phyloP scores from a whole-genome alignment of 805 yeast genomes.

The Tetrapisispora taiwanensis region DNA sequence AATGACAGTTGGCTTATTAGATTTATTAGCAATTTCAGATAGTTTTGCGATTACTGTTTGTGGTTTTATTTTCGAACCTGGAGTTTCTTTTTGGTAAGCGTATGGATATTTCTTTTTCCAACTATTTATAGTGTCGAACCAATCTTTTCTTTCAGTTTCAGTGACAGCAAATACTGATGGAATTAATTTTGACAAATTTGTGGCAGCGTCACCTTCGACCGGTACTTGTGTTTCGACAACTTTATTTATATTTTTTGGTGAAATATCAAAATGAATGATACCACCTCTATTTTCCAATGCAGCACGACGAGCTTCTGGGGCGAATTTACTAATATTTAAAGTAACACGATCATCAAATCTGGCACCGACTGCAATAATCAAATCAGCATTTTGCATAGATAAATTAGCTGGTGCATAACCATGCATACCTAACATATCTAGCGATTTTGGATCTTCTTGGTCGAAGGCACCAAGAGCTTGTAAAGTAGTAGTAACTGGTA shows the following conservation, averaged over 20 bases:
- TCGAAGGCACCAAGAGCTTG: constrained; percentile 94
- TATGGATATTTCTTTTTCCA: constrained; percentile 90
- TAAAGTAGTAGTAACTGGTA: constrained; percentile 92
- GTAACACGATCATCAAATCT: constrained; percentile 99
- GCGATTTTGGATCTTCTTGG: constrained; percentile 79
- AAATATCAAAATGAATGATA: constrained; percentile 89
- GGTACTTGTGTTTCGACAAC: constrained; percentile 95
- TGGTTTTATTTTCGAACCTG: constrained; percentile 76
- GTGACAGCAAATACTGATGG: constrained; percentile 56
- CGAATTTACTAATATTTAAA: constrained; percentile 72
- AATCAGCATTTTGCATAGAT: constrained; percentile 89
- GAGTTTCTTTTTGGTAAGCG: constrained; percentile 68
- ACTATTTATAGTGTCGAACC: constrained; percentile 63
- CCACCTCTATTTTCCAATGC: constrained; percentile 88
- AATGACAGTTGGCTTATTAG: constrained; percentile 65
- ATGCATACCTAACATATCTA: constrained; percentile 98
- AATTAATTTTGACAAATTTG: constrained; percentile 60
- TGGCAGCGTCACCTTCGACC: constrained; percentile 88
- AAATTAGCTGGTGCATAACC: constrained; percentile 91
- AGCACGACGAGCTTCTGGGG: constrained; percentile 87
- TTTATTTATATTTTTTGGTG: constrained; percentile 95
- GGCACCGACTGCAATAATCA: constrained; percentile 90
- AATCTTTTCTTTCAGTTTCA: constrained; percentile 51
- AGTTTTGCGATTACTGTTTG: constrained; percentile 81
- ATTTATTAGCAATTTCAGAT: constrained; percentile 51